Percentiles rank a stretch among this genome's conserved stretches.
Conservation (phyloP, 2,329 filamentous ascomycete species). For the Diaporthe sp. region DNA sequence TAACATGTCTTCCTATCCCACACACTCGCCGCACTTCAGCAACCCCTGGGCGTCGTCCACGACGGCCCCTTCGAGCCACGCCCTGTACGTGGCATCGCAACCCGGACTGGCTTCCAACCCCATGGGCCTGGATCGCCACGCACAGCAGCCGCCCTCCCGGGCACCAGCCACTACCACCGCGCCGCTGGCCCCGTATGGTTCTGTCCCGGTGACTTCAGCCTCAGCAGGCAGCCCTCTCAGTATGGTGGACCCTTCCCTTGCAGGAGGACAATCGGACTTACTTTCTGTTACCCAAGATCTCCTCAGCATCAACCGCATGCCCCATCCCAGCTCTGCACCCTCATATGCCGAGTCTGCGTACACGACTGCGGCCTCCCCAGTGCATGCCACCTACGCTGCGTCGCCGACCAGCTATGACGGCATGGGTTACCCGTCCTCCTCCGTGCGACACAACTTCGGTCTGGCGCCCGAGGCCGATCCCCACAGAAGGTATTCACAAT, state of each 20-base stretch:
- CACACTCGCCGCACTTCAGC: constrained; percentile 82
- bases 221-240: constrained; percentile 80
- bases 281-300: constrained; percentile 83
- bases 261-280: constrained; percentile 73
- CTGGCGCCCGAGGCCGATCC: constrained; percentile 70
- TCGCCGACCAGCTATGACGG: constrained; percentile 81
- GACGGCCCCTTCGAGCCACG: constrained; percentile 65
- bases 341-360: constrained; percentile 80
- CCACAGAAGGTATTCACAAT: constrained; percentile 82
- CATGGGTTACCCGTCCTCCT: constrained; percentile 79
- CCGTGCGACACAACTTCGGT: constrained; percentile 71
- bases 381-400: constrained; percentile 75
- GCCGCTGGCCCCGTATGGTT: constrained; percentile 79
- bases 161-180: constrained; percentile 70
- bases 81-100: constrained; percentile 72
- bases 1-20: constrained; percentile 77
- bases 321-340: constrained; percentile 69
- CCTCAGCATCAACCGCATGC: constrained; percentile 75
- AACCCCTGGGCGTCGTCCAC: constrained; percentile 86
- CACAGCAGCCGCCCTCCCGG: constrained; percentile 57
- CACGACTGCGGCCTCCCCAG: constrained; percentile 76
- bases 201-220: constrained; percentile 79
- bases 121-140: constrained; percentile 69
- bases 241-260: constrained; percentile 68
- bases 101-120: constrained; percentile 70